Conservation (phyloP, 1,139 yeast species). For the Candida labiduridarum region DNA sequence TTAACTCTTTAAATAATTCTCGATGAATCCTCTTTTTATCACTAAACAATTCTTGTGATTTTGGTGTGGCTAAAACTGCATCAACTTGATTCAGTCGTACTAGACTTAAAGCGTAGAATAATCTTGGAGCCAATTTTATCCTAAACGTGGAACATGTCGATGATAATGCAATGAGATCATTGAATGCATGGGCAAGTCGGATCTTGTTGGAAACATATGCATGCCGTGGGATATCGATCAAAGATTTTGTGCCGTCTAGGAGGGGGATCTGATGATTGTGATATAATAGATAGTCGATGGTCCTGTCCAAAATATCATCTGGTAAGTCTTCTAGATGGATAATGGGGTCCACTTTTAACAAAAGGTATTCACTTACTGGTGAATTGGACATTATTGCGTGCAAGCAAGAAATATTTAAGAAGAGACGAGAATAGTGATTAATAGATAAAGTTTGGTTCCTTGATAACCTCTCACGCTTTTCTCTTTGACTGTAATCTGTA, state of each 20-base stretch:
- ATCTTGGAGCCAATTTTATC: constrained; percentile 21
- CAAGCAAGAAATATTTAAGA: not conserved
- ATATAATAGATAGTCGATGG: constrained; percentile 20
- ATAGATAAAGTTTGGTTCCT: not conserved
- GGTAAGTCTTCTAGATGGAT: constrained; percentile 20
- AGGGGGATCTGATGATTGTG: constrained; percentile 9
- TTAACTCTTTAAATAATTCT: constrained; percentile 25
- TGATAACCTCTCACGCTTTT: not conserved
- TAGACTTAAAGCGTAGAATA: constrained; percentile 28
- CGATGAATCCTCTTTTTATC: constrained; percentile 24
- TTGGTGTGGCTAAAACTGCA: constrained; percentile 27
- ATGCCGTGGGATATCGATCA: constrained; percentile 11
- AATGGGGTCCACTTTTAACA: not conserved
- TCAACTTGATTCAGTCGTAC: constrained; percentile 33
- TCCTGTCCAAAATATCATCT: constrained; percentile 20
- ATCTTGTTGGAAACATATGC: constrained; percentile 19
- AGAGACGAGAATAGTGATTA: not conserved
- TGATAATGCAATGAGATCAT: constrained; percentile 23
- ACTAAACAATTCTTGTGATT: constrained; percentile 24
- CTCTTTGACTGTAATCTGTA: not conserved
- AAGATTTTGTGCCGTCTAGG: not conserved
- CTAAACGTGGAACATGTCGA: constrained; percentile 30
- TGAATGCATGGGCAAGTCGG: constrained; percentile 15
- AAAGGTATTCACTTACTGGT: constrained; percentile 1
- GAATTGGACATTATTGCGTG: not conserved